Conservation (phyloP, 306 rosid genomes). For the Albizia julibrissin region DNA sequence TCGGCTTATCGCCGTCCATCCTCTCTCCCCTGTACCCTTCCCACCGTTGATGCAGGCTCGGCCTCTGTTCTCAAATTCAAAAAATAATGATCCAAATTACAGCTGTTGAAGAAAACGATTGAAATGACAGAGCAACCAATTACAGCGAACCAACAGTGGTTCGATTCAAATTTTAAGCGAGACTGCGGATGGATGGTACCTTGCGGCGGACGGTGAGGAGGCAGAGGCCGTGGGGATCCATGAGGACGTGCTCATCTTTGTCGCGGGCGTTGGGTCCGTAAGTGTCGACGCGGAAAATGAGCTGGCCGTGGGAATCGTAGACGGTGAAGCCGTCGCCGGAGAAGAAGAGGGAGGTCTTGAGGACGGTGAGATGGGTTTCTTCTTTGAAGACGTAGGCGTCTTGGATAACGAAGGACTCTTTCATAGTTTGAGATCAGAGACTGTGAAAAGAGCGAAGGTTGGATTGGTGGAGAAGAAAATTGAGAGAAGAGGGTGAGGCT, state of each 20-base stretch:
- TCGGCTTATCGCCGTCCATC: slow-evolving; percentile 68
- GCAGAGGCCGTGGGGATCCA: slow-evolving; percentile 81
- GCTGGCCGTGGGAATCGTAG: slow-evolving; percentile 69
- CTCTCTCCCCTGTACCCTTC: slow-evolving; percentile 89
- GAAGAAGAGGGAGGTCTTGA: slow-evolving; percentile 83
- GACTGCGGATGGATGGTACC: slow-evolving; percentile 38
- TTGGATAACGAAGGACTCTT: slow-evolving; percentile 48
- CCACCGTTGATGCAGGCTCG: slow-evolving; percentile 94
- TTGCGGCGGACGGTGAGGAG: slow-evolving; percentile 90
- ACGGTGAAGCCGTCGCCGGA: slow-evolving; percentile 81
- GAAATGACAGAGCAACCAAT: neutral
- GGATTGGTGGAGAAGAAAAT: neutral
- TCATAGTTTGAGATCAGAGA: slow-evolving; percentile 33
- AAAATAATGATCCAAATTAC: neutral
- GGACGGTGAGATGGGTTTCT: slow-evolving; percentile 73
- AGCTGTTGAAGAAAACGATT: neutral
- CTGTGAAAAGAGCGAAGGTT: neutral
- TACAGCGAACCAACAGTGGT: neutral
- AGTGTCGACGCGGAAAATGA: slow-evolving; percentile 86
- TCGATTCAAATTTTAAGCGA: neutral
- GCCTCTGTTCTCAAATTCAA: slow-evolving; percentile 49
- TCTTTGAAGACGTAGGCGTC: slow-evolving; percentile 48
- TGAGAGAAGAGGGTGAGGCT: neutral
- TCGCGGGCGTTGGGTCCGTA: slow-evolving; percentile 69
- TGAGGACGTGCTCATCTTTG: slow-evolving; percentile 74